Base-by-base conservation (phyloP, 1,284 basidiomycete species). In the Apiotrichum porosum region DNA sequence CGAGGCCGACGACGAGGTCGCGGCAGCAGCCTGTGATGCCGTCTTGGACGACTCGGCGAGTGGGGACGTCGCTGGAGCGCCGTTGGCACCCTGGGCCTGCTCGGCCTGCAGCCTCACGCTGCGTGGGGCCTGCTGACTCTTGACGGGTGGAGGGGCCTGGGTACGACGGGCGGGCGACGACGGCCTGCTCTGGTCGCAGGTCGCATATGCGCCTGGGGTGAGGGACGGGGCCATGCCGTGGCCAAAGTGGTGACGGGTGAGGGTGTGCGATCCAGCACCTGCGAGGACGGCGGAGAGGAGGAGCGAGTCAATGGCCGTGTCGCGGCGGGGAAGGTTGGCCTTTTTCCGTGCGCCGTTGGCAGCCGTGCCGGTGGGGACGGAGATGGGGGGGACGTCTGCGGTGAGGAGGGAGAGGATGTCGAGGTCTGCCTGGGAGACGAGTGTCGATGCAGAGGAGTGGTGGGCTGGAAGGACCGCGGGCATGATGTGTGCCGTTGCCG, bases 401-500 rank as follows among this genome's bases (percentile, higher is more conserved):
- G 68, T 69, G 39, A 72, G 63, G 28, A 69, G 52, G 32, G 57
- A 42, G 38, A 72, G 57, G n/a, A 72, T 35, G 52, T 68, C 69
- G 33, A 69, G 47, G 48, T 72, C 69, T 31, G 54, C 60, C 46
- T 68, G 64, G 26, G 59, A 52, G 80, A 71, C 82, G 81, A 76
- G 82, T 82, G 57, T 82, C 76, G 23, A 72, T 57, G 69, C 38
- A 69, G 74, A 73, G 79, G 78, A 38, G 78, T 58, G 44, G 75
- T 76, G 15, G 79, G 81, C 60, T 74, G 76, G 83, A 23, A 81
- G 69, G 33, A 78, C 52, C 76, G 82, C 38, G 78, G 79, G 58
- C 79, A 85, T 61, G 79, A 75, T 78, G 79, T 88, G 50, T 33
- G 64, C 13, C 13, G 13, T 22, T 22, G 28, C 17, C 12, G 40